Base-by-base conservation (phyloP, 202 grass and related monocot species). In the Sporobolus alterniflorus region DNA sequence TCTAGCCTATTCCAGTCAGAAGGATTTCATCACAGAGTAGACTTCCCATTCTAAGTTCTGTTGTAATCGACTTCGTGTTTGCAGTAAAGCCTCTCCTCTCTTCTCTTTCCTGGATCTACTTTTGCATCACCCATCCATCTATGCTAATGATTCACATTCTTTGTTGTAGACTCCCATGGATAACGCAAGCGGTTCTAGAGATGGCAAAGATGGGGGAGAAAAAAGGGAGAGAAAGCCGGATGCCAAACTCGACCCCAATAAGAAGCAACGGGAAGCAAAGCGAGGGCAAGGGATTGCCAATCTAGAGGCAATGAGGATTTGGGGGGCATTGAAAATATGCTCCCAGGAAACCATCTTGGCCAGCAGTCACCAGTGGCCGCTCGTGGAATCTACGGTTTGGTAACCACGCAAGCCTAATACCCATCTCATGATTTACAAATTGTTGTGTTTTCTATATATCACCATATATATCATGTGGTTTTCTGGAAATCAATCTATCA, bases 241-340 rank as follows among this genome's bases (percentile, higher is more conserved):
- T 16, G 41, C 29, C 43, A 5, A 84, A 13, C 57, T 11, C 11
- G 24, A 21, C 42, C 11, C 3, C 2, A 16, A 60, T 22, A 63
- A 78, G 4, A 3, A 5, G 36, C 43, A 17, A 5, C 39, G 17
- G 73, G 22, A 71, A 49, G 12, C 11, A 20, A 78, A 6, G 46
- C 17, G 31, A 78, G 74, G 54, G 11, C 20, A 29, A 6, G 74
- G 42, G 16, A 34, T 78, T 7, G 74, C 52, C 2, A 34, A 30
- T 10, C 42, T 85, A 51, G 83, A 85, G 55, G 16, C 1, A 28
- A 78, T 85, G 4, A 84, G 73, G 28, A 6, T 9, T 0, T 40
- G 60, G n/a, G 18, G 14, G 13, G 52, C 26, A 50, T 34, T 30
- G 14, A 67, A 24, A 7, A 11, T 3, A n/a, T 67, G 17, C 11